Base-by-base conservation (phyloP, 2,329 filamentous ascomycete genomes). In the Cytospora leucostoma region DNA sequence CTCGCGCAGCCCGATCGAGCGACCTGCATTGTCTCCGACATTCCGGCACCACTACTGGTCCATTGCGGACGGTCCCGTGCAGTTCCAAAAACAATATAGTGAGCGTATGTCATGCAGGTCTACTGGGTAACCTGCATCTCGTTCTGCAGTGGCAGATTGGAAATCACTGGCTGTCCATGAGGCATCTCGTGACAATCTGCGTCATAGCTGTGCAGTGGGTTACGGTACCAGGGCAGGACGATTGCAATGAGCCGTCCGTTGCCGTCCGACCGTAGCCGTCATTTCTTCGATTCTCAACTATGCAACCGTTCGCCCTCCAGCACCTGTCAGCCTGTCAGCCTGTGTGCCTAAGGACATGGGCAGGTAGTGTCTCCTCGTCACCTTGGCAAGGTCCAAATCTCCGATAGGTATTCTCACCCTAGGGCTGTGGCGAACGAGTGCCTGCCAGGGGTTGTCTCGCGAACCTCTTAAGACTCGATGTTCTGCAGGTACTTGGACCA, bases 31-130 rank as follows among this genome's bases (percentile, higher is more conserved):
- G 52, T 38, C 27, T 27, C 17, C 38, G 11, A 19, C 44, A 21
- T 47, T 21, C n/a, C 17, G 59, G 15, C 52, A 40, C 51, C 38
- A 33, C 53, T 40, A 51, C 58, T 61, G 37, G 51, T 33, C 58
- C 13, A 37, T 33, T 55, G 59, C 59, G 59, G 59, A 49, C 33
- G 38, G 59, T 61, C 59, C 59, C 51, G 59, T 61, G 51, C 59
- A 61, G 35, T 19, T 19, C 59, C 40, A 32, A 44, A 52, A 55
- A 55, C 10, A 33, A 35, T 37, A 37, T 17, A 51, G 37, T 38
- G 51, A 51, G 19, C 40, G 35, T 19, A 49, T 55, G 33, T 49
- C 51, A 61, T 61, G 33, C 51, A 55, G 53, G 12, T 47, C n/a
- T 2, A 19, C n/a, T 1, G 4, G 19, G 13, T 13, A 47, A 21